phyloP scores from a whole-genome alignment of 2,329 filamentous ascomycete genomes.

The Cryphonectria japonica region DNA sequence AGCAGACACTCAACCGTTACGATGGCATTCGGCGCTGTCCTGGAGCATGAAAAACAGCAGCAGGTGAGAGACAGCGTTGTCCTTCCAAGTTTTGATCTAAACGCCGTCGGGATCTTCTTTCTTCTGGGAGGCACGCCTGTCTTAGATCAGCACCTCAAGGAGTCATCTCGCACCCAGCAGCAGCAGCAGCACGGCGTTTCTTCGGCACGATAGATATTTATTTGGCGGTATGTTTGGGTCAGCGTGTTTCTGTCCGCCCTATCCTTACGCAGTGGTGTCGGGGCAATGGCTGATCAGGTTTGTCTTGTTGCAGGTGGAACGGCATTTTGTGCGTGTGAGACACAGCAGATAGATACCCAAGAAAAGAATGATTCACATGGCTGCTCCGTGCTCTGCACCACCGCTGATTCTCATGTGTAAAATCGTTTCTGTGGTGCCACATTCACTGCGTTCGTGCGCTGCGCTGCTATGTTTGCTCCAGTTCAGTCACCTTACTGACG shows the following conservation, averaged over 20 bases:
- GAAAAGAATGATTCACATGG: conserved; percentile 6
- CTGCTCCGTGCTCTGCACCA: neutral
- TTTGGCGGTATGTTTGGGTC: conserved; percentile 5
- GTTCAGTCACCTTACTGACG: neutral
- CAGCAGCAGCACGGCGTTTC: conserved; percentile 16
- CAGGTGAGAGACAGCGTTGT: no score
- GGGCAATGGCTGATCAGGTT: conserved; percentile 19
- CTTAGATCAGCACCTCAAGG: conserved; percentile 1
- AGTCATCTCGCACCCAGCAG: neutral
- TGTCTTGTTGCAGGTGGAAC: conserved; percentile 7
- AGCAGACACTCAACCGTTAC: neutral
- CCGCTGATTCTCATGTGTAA: neutral
- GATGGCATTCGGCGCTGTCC: neutral
- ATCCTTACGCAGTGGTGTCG: conserved; percentile 4
- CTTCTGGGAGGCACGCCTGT: conserved; percentile 2
- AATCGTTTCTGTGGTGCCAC: neutral
- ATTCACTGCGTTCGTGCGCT: neutral
- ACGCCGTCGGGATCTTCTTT: neutral
- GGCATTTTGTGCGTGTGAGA: conserved; percentile 11
- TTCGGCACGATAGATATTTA: conserved; percentile 8
- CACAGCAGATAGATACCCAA: conserved; percentile 25
- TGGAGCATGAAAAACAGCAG: neutral
- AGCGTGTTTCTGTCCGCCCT: conserved; percentile 2
- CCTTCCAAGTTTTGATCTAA: neutral
- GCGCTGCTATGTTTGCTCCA: neutral